phyloP scores from a whole-genome alignment of 1,139 yeast species.

The Taiozyma sp. region DNA sequence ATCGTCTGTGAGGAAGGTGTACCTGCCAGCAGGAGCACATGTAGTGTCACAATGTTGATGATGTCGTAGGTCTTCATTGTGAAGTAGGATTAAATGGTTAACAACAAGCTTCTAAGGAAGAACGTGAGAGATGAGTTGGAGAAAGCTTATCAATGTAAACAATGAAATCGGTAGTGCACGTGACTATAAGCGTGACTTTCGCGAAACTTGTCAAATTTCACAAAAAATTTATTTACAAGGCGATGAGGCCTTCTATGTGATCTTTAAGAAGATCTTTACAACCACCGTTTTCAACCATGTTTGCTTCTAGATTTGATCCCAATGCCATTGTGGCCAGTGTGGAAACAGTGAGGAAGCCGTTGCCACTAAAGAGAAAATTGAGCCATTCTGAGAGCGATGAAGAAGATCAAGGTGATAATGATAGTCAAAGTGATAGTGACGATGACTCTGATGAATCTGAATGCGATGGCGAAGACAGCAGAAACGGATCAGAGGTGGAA shows the following conservation, averaged over 20 bases:
- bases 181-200: too few species aligned
- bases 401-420: slow-evolving; percentile 10
- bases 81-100: too few species aligned
- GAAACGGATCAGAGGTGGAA: slow-evolving; percentile 4
- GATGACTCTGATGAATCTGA: slow-evolving; percentile 1
- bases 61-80: neutral
- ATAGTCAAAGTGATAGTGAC: slow-evolving; percentile 10
- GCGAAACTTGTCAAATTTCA: neutral
- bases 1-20: neutral
- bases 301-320: slow-evolving; percentile 62
- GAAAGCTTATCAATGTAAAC: too few species aligned
- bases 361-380: slow-evolving; percentile 12
- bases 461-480: neutral
- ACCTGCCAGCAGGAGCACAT: neutral
- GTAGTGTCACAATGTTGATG: neutral
- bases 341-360: slow-evolving; percentile 5
- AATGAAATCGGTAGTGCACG: too few species aligned
- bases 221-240: neutral
- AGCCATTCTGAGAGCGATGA: slow-evolving; percentile 5
- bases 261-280: too few species aligned
- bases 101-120: too few species aligned
- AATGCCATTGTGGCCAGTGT: slow-evolving; percentile 23
- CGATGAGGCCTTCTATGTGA: neutral
- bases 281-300: slow-evolving; percentile 33
- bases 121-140: neutral